Base-by-base conservation (phyloP, 139 green algal genomes). In the Closterium sp. region DNA sequence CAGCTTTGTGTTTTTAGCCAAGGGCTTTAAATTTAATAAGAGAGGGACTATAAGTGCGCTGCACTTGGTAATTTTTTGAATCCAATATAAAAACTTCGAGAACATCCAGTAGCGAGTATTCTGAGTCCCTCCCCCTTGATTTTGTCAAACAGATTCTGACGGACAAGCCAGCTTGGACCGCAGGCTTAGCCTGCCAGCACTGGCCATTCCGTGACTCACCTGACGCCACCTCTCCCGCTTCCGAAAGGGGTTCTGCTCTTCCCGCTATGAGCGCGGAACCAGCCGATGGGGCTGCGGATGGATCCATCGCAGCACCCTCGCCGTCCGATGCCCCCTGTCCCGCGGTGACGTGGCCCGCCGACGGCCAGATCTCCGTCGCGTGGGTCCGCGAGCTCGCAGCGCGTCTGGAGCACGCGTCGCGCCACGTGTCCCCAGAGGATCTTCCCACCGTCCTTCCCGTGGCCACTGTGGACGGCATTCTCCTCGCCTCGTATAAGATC, bases 371-470 rank as follows among this genome's bases (percentile, higher is more conserved):
- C 33, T 43, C 85, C 33, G 30, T 88, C 33, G 85, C 30, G 4
- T 88, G 85, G 85, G 28, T 88, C 1, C 30, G 34, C 30, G 34
- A 88, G 30, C 28, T 88, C 12, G 33, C 30, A 88, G 31, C 33
- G 33, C 23, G 30, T 66, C 19, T 88, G 30, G 31, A 66, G 12
- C 85, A 88, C 34, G 66, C 64, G 4, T 88, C 89, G 25, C 28
- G 89, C 38, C 28, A 91, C 16, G n/a, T 33, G 84, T 33, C 55
- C 23, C 89, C 89, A n/a, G 87, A 85, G 87, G 84, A 30, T 33
- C n/a, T 91, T 31, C 66, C 66, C 19, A 32, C 88, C 38, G 31
- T 84, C 34, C n/a, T 91, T 21, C 38, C 38, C 2, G 23, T 43
- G 4, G 25, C n/a, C 4, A 91, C 55, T 23, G 16, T 88, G 2